These are phyloP conservation scores for Corchorus capsularis DNA, from an alignment of 345 rosid species.

Conservation along the genomic window DNA sequence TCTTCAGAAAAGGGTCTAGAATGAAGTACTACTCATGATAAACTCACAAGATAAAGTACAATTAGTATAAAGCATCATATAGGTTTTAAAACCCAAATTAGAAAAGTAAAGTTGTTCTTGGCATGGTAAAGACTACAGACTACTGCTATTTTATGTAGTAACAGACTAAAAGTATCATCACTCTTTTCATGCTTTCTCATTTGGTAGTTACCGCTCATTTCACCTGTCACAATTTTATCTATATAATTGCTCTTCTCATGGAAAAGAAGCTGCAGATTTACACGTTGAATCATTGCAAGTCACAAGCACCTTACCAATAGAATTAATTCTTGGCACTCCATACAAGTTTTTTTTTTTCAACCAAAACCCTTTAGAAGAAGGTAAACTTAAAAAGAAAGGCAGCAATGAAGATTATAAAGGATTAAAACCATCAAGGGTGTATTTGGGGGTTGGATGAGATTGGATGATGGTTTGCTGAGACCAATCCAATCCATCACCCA, in stretches of 20 bases:
- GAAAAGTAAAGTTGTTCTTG: conserved; percentile 5
- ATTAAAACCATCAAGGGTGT: neutral
- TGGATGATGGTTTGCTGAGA: too few relatives aligned
- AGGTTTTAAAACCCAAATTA: neutral
- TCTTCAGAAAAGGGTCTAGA: conserved; percentile 10
- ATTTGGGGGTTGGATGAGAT: too few relatives aligned
- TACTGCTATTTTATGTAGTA: too few relatives aligned
- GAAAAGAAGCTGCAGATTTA: neutral
- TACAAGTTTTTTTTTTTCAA: neutral
- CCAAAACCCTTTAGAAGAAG: conserved; percentile 7
- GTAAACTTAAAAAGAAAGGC: neutral
- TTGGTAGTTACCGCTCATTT: too few relatives aligned
- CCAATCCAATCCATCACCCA: too few relatives aligned
- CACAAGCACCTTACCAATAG: neutral
- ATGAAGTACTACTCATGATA: neutral
- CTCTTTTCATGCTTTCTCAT: too few relatives aligned
- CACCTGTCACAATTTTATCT: too few relatives aligned
- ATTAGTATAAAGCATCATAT: neutral
- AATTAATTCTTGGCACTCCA: conserved; percentile 2
- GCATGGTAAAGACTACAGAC: neutral
- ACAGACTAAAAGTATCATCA: too few relatives aligned
- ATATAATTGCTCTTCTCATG: neutral
- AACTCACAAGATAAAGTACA: conserved; percentile 4
- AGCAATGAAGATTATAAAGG: neutral
- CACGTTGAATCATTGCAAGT: neutral